These are phyloP conservation scores for Salix koriyanagi DNA, from an alignment of 345 rosid species.

Conservation along the genomic window DNA sequence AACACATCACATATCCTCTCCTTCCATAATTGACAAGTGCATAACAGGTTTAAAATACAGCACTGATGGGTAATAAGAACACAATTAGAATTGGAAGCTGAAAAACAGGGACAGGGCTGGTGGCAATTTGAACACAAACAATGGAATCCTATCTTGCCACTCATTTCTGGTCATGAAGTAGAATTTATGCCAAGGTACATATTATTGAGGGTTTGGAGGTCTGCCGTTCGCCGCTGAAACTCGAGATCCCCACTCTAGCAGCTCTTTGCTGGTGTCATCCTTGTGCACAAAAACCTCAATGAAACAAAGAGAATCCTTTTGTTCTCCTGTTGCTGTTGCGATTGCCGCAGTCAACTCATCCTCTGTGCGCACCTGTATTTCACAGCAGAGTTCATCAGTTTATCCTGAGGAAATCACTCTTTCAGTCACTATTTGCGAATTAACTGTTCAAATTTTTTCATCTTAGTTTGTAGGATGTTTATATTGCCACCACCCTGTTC, in stretches of 20 bases:
- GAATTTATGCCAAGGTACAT: background rate
- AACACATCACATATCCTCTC: background rate
- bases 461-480: background rate
- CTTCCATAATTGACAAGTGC: background rate
- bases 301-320: slow-evolving; percentile 56
- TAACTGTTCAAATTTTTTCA: background rate
- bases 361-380: slow-evolving; percentile 48
- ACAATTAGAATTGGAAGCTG: background rate
- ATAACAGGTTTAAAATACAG: background rate
- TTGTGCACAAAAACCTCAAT: slow-evolving; percentile 61
- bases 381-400: background rate
- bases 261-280: slow-evolving; percentile 80
- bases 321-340: slow-evolving; percentile 35
- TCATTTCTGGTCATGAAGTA: background rate
- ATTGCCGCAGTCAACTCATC: slow-evolving; percentile 48
- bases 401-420: background rate
- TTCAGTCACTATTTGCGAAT: background rate
- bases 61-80: background rate
- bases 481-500: background rate
- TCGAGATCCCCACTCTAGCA: slow-evolving; percentile 77
- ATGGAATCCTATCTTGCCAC: background rate
- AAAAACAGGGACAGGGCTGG: background rate
- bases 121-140: background rate
- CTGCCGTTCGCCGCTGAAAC: slow-evolving; percentile 66
- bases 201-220: slow-evolving; percentile 63